A percentile compares a stretch with the other conserved stretches of the same genome.
Conservation (phyloP, 2,329 filamentous ascomycete species). For the Thermochaetoides dissita region DNA sequence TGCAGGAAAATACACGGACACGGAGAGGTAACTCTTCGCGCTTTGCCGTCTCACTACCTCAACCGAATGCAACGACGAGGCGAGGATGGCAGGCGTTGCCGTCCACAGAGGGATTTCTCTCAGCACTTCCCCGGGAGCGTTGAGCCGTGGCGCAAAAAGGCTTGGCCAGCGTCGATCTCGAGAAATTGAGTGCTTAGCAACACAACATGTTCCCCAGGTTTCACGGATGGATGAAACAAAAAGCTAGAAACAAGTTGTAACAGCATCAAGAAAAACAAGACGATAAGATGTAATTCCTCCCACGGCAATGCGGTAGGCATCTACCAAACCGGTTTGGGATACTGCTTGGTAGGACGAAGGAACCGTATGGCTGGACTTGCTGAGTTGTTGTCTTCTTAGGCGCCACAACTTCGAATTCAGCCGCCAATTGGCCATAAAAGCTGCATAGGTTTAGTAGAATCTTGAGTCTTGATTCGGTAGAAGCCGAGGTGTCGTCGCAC, state of each 20-base stretch:
- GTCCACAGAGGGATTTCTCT: too few relatives aligned
- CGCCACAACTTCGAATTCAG: constrained; percentile 4
- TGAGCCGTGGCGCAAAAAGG: too few relatives aligned
- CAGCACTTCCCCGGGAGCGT: background rate
- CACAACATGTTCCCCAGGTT: background rate
- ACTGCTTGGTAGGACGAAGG: constrained; percentile 6
- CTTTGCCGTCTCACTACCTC: too few relatives aligned
- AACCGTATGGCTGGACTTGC: constrained; percentile 4
- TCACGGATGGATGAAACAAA: background rate
- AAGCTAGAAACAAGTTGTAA: background rate
- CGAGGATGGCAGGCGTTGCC: too few relatives aligned
- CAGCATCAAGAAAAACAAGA: constrained; percentile 1
- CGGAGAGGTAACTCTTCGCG: too few relatives aligned
- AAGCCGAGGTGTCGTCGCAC: constrained; percentile 11
- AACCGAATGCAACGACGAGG: constrained; percentile 1
- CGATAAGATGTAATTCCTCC: too few relatives aligned
- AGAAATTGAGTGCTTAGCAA: too few relatives aligned
- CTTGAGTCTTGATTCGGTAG: constrained; percentile 12
- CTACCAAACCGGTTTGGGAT: constrained; percentile 5
- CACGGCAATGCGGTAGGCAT: constrained; percentile 2
- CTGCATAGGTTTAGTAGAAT: background rate
- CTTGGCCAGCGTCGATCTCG: background rate
- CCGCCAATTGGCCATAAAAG: constrained; percentile 5
- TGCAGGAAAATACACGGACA: background rate
- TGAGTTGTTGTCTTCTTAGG: background rate